phyloP scores from a whole-genome alignment of 2,329 filamentous ascomycete genomes.

The Fusarium nelsonii region DNA sequence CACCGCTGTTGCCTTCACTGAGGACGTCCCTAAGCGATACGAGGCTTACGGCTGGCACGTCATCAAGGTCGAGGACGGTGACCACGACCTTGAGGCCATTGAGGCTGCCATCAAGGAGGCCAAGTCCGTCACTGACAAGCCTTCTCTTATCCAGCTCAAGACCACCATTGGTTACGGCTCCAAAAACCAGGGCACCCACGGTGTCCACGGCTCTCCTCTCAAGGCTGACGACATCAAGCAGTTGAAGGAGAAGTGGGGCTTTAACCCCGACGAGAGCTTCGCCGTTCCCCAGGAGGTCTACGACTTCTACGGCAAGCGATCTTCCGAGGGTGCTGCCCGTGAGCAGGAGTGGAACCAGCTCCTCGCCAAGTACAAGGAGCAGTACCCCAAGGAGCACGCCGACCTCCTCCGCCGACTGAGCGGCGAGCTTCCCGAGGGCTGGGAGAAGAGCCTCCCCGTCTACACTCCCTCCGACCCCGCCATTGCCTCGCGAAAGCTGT shows the following conservation, averaged over 20 bases:
- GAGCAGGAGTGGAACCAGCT: slow-evolving; percentile 97
- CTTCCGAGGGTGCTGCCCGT: slow-evolving; percentile 84
- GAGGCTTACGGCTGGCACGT: slow-evolving; percentile 98
- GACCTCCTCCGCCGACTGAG: slow-evolving; percentile 85
- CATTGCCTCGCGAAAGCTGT: slow-evolving; percentile 94
- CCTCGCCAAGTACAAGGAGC: slow-evolving; percentile 84
- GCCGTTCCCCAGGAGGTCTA: slow-evolving; percentile 95
- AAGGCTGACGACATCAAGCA: slow-evolving; percentile 95
- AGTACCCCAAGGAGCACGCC: slow-evolving; percentile 81
- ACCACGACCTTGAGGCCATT: slow-evolving; percentile 87
- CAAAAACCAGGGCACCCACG: slow-evolving; percentile 89
- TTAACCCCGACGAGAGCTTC: slow-evolving; percentile 94
- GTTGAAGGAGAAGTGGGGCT: slow-evolving; percentile 95
- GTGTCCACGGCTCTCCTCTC: slow-evolving; percentile 95
- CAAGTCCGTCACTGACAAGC: slow-evolving; percentile 94
- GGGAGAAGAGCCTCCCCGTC: slow-evolving; percentile 92
- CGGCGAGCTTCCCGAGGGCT: slow-evolving; percentile 91
- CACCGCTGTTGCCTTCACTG: slow-evolving; percentile 96
- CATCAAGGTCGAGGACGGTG: slow-evolving; percentile 85
- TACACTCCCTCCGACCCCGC: slow-evolving; percentile 90
- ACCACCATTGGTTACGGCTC: slow-evolving; percentile 99
- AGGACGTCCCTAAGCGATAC: slow-evolving; percentile 95
- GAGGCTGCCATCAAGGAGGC: slow-evolving; percentile 88
- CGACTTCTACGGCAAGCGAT: slow-evolving; percentile 87
- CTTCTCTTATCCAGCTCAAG: slow-evolving; percentile 93